A percentile compares a stretch with the other conserved stretches of the same genome.
Evolutionary conservation across 768 basidiomycete genomes (phyloP).

Genomic region (Hericium rajendrae): DNA sequence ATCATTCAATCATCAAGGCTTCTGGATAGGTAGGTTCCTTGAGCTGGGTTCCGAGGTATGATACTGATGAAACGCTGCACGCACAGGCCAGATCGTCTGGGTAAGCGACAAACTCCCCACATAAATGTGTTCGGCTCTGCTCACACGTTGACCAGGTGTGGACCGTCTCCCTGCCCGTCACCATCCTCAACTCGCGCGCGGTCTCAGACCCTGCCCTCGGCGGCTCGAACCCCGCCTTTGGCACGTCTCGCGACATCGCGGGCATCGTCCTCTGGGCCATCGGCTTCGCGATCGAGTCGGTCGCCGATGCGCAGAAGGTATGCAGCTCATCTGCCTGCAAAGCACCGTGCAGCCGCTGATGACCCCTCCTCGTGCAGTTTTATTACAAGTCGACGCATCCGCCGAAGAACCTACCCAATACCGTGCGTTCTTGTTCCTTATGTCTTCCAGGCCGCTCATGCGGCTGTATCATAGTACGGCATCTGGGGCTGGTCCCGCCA

Average conservation of each 20-base stretch:
- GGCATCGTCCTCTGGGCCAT: slow-evolving; percentile 53
- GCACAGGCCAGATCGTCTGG: slow-evolving; percentile 50
- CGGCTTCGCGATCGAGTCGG: slow-evolving; percentile 46
- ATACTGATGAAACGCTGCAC: not conserved
- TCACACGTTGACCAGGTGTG: slow-evolving; percentile 31
- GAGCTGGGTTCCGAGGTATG: not conserved
- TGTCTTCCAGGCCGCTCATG: not conserved
- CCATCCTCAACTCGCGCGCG: slow-evolving; percentile 59
- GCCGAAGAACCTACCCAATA: slow-evolving; percentile 41
- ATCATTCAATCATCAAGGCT: slow-evolving; percentile 24
- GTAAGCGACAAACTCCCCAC: slow-evolving; percentile 21
- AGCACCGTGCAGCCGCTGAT: not conserved
- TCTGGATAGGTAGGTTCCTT: slow-evolving; percentile 39
- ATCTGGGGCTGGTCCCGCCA: slow-evolving; percentile 53
- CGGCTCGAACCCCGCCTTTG: slow-evolving; percentile 47
- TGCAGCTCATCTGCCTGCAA: not conserved
- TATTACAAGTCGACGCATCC: slow-evolving; percentile 40
- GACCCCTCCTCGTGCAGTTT: slow-evolving; percentile 24
- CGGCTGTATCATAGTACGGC: slow-evolving; percentile 27
- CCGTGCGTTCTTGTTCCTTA: slow-evolving; percentile 20
- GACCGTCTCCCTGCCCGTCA: slow-evolving; percentile 54
- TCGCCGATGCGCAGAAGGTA: slow-evolving; percentile 53
- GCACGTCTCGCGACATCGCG: slow-evolving; percentile 51
- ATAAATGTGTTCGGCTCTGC: too few species aligned
- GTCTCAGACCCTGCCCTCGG: slow-evolving; percentile 37